A percentile compares a stretch with the other conserved stretches of the same genome.
Conservation (phyloP, 1,284 basidiomycete species). For the Puccinia polysora region DNA sequence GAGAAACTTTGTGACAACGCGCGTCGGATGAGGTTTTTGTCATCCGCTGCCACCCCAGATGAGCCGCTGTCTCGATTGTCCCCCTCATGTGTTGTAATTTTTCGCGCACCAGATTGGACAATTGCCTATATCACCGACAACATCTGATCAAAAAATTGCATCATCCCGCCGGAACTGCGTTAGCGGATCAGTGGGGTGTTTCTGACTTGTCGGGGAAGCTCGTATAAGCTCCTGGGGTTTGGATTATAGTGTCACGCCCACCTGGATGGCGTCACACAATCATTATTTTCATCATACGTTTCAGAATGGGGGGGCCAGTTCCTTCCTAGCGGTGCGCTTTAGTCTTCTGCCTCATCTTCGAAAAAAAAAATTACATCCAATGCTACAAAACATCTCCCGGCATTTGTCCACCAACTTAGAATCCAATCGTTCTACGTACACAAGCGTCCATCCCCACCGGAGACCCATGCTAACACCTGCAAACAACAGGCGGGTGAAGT, state of each 20-base stretch:
- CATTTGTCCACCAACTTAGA: neutral
- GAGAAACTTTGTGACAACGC: too few relatives aligned
- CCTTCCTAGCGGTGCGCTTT: neutral
- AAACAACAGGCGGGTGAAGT: neutral
- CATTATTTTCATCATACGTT: conserved; percentile 12
- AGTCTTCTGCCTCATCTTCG: neutral
- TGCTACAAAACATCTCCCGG: neutral
- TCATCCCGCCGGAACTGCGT: too few relatives aligned
- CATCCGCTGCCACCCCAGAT: too few relatives aligned
- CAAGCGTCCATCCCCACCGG: too few relatives aligned
- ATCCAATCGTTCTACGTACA: neutral
- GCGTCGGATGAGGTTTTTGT: too few relatives aligned
- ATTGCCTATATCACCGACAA: too few relatives aligned
- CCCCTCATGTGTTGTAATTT: too few relatives aligned
- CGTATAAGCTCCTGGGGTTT: neutral
- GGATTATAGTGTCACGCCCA: neutral
- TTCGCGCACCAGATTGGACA: too few relatives aligned
- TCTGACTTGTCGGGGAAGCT: conserved; percentile 4
- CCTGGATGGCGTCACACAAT: neutral
- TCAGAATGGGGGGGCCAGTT: conserved; percentile 5
- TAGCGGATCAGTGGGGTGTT: too few relatives aligned
- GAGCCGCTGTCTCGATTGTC: too few relatives aligned
- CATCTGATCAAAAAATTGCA: too few relatives aligned
- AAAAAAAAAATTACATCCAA: neutral
- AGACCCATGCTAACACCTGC: too few relatives aligned